Evolutionary conservation across 176 grass and related monocot species (phyloP).

Genomic region (Dactylis glomerata): DNA sequence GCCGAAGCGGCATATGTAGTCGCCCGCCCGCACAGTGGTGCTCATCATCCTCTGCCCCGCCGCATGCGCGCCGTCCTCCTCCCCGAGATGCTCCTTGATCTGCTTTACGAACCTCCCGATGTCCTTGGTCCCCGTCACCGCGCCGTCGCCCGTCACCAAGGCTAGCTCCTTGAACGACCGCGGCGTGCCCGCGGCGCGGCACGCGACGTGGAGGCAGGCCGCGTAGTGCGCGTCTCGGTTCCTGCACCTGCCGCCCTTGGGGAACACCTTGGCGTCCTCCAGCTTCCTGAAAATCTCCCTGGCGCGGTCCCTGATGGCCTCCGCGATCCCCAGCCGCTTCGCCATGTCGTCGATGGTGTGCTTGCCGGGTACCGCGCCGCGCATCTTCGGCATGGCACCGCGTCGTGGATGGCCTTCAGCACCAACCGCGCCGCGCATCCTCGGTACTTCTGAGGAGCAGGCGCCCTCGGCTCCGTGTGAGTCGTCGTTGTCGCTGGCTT

Average conservation of each 20-base stretch:
- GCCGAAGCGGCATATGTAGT: conserved; percentile 37
- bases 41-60: background rate
- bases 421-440: background rate
- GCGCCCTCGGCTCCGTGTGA: background rate
- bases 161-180: conserved; percentile 44
- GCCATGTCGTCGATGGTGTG: conserved; percentile 27
- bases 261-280: conserved; percentile 3
- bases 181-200: conserved; percentile 29
- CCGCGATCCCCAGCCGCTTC: background rate
- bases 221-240: conserved; percentile 31
- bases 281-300: conserved; percentile 20
- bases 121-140: conserved; percentile 7
- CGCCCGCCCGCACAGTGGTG: background rate
- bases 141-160: background rate
- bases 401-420: background rate
- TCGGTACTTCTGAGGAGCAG: background rate
- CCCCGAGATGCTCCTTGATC: conserved; percentile 13
- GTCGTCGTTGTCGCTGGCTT: too few relatives aligned
- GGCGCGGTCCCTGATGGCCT: background rate
- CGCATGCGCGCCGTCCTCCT: conserved; percentile 12
- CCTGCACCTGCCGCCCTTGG: background rate
- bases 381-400: background rate
- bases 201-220: conserved; percentile 44
- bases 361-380: background rate
- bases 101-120: conserved; percentile 17